Evolutionary conservation across 1,284 basidiomycete species (phyloP).

Genomic region (Phlebopus sp.): DNA sequence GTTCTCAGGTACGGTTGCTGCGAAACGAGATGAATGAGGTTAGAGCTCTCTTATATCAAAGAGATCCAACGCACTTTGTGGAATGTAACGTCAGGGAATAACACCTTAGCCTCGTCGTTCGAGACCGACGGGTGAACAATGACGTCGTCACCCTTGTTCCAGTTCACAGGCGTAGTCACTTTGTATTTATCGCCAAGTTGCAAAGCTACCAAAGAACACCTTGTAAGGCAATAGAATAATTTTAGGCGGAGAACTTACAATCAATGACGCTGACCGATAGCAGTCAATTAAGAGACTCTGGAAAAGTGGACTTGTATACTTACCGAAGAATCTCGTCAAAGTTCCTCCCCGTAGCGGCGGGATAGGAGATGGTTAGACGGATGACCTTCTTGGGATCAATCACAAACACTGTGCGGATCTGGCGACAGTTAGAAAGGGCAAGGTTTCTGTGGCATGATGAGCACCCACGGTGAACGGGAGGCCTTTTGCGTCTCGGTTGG

Average conservation of each 20-base stretch:
- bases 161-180: constrained; percentile 88
- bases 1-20: constrained; percentile 73
- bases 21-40: constrained; percentile 6
- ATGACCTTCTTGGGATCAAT: constrained; percentile 93
- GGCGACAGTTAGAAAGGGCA: constrained; percentile 6
- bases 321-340: constrained; percentile 87
- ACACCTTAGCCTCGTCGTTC: constrained; percentile 84
- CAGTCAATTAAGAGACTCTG: constrained; percentile 10
- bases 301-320: constrained; percentile 15
- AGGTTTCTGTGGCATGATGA: constrained; percentile 4
- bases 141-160: constrained; percentile 91
- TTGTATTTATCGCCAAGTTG: constrained; percentile 92
- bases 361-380: constrained; percentile 88
- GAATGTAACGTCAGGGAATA: constrained; percentile 74
- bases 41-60: not conserved
- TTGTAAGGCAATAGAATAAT: constrained; percentile 2
- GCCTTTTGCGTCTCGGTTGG: constrained; percentile 92
- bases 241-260: constrained; percentile 37
- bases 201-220: constrained; percentile 48
- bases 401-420: constrained; percentile 95
- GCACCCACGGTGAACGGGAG: constrained; percentile 67
- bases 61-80: constrained; percentile 53
- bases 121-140: constrained; percentile 91
- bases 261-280: constrained; percentile 54
- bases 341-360: constrained; percentile 81